phyloP scores from a whole-genome alignment of 78 protist species.

The Dictyostelium intermedium region DNA sequence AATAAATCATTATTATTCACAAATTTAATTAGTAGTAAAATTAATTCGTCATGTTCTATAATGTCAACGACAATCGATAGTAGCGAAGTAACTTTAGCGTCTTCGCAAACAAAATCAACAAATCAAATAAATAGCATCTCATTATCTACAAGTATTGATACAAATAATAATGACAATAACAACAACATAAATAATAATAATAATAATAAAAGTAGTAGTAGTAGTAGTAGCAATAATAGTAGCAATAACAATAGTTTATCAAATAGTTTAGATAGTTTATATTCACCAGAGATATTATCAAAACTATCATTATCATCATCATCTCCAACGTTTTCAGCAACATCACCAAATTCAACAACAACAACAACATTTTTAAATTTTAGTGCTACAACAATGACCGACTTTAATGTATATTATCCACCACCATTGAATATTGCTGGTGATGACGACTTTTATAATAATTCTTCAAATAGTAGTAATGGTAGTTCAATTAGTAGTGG shows the following conservation, averaged over 20 bases:
- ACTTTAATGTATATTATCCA: conserved; percentile 13
- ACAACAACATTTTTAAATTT: neutral
- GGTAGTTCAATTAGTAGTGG: neutral
- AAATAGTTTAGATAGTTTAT: neutral
- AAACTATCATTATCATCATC: neutral
- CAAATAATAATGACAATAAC: neutral
- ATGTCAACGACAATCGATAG: conserved; percentile 1
- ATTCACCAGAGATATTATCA: neutral
- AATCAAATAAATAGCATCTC: neutral
- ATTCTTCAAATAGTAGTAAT: neutral
- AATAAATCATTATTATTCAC: conserved; percentile 7
- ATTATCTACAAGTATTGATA: neutral
- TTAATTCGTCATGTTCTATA: neutral
- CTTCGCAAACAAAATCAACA: neutral
- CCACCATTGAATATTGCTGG: conserved; percentile 8
- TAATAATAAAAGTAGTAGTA: neutral
- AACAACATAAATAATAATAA: neutral
- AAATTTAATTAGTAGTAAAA: neutral
- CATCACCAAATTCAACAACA: neutral
- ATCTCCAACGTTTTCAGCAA: neutral
- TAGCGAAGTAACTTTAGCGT: neutral
- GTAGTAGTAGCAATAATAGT: too few relatives aligned
- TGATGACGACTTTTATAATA: neutral
- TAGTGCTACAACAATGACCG: neutral
- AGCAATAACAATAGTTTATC: neutral